Percentiles rank a stretch among this genome's conserved stretches.
These are phyloP conservation scores for Phytophthora kernoviae DNA, from an alignment of 352 stramenopile genomes.

Conservation along the genomic window DNA sequence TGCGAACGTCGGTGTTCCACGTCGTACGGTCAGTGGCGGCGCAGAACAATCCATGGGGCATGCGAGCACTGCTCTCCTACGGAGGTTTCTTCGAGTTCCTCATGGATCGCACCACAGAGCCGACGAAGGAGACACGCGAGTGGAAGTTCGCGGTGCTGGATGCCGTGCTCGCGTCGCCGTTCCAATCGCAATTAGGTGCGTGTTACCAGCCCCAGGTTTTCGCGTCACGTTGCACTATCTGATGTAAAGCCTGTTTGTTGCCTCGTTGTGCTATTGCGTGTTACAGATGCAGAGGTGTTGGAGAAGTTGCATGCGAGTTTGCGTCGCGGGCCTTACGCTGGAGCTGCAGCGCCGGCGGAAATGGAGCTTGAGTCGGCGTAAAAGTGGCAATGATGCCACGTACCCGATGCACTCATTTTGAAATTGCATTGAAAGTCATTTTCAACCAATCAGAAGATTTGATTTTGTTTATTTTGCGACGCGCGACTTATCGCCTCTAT, in stretches of 20 bases:
- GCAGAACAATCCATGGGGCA: constrained; percentile 81
- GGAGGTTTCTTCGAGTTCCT: constrained; percentile 88
- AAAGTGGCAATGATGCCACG: constrained; percentile 11
- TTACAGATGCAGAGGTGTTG: constrained; percentile 54
- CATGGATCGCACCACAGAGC: constrained; percentile 79
- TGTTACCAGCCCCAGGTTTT: constrained; percentile 10
- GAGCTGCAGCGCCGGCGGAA: constrained; percentile 41
- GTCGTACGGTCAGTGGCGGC: constrained; percentile 79
- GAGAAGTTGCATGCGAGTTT: constrained; percentile 65
- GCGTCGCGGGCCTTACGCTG: constrained; percentile 66
- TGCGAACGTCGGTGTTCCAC: constrained; percentile 77
- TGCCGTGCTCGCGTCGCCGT: constrained; percentile 71
- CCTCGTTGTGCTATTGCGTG: constrained; percentile 19
- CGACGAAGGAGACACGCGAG: constrained; percentile 83
- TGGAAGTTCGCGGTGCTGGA: constrained; percentile 91
- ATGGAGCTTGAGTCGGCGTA: constrained; percentile 74
- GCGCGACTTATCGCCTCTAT: background rate
- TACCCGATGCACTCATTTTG: no score
- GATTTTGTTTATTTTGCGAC: background rate
- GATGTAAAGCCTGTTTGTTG: constrained; percentile 17
- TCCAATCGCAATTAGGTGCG: constrained; percentile 61
- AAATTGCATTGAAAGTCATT: background rate
- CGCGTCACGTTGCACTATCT: constrained; percentile 6
- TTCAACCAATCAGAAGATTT: constrained; percentile 12
- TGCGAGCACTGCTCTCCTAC: constrained; percentile 69